Base-by-base conservation (phyloP, 306 rosid species). In the Begonia fuchsioides region DNA sequence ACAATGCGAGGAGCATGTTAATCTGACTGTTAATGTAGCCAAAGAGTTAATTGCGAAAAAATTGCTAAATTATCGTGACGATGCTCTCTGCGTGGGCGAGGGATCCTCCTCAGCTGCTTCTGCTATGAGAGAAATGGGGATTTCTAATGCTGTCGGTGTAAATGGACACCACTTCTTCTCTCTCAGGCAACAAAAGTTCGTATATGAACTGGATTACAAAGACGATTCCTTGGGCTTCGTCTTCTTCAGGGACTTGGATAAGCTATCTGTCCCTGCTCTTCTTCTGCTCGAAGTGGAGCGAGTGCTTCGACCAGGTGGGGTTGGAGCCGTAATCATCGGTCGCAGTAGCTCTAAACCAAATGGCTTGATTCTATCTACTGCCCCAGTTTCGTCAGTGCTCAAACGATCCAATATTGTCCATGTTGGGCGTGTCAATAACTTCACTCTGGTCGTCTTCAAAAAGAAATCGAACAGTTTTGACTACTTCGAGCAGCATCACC, bases 211-310 rank as follows among this genome's bases (percentile, higher is more conserved):
- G 15, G 61, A 72, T 15, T 80, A 59, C 41, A 39, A 19, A 18
- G 93, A 82, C 17, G 46, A 9, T 32, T 79, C 83, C 0, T 92
- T 92, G 11, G 93, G 79, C 55, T 85, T 92, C 43, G 94, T 92
- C 46, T 65, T 81, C 49, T 66, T 82, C 14, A 75, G 64, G 68
- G 87, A 84, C 71, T 43, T 73, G 0, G 79, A 75, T 20, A 75
- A 67, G 70, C 82, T 62, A 52, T 44, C 82, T 9, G 81, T 68
- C 58, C 95, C 94, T 60, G 75, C 93, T 12, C 67, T 75, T 54
- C 65, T 92, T 16, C 79, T 85, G 55, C 80, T 79, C 8, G 95
- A 92, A 62, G 69, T 85, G n/a, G 96, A 92, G 64, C 93, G 98
- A 10, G 60, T 92, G 48, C 94, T 92, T 64, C 73, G 65, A 53